These are phyloP conservation scores for Combretum micranthum DNA, from an alignment of 345 rosid genomes.

Conservation along the genomic window DNA sequence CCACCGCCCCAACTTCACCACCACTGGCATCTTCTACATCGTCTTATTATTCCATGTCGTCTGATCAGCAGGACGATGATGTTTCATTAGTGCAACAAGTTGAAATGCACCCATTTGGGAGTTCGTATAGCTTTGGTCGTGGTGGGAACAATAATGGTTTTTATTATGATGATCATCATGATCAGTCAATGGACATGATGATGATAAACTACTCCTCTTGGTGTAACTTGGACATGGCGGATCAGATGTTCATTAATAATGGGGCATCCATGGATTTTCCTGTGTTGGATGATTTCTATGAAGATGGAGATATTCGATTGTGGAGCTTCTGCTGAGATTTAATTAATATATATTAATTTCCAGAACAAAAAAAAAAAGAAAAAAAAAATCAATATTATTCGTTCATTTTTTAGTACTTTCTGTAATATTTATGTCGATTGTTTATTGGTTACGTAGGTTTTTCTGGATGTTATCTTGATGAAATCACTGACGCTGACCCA, in stretches of 20 bases:
- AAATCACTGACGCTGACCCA: no score
- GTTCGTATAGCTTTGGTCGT: not conserved
- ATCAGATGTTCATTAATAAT: slow-evolving; percentile 35
- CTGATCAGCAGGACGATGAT: slow-evolving; percentile 36
- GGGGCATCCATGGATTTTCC: slow-evolving; percentile 22
- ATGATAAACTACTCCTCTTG: slow-evolving; percentile 23
- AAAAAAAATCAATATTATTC: no score
- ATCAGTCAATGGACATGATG: not conserved
- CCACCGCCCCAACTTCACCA: slow-evolving; percentile 12
- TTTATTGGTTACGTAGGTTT: no score
- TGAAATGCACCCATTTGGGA: not conserved
- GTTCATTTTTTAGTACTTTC: no score
- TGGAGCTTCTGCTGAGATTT: slow-evolving; percentile 60
- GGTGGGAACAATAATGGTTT: no score
- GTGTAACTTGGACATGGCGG: slow-evolving; percentile 44
- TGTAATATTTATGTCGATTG: no score
- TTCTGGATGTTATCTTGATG: no score
- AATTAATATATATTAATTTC: no score
- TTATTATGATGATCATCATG: no score
- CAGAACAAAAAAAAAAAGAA: no score
- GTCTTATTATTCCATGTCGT: slow-evolving; percentile 15
- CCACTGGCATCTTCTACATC: slow-evolving; percentile 15
- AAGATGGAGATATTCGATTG: slow-evolving; percentile 58
- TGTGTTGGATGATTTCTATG: slow-evolving; percentile 42
- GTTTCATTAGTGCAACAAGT: slow-evolving; percentile 35